Conservation (phyloP, 345 rosid genomes). For the Eucalyptus dawsonii region DNA sequence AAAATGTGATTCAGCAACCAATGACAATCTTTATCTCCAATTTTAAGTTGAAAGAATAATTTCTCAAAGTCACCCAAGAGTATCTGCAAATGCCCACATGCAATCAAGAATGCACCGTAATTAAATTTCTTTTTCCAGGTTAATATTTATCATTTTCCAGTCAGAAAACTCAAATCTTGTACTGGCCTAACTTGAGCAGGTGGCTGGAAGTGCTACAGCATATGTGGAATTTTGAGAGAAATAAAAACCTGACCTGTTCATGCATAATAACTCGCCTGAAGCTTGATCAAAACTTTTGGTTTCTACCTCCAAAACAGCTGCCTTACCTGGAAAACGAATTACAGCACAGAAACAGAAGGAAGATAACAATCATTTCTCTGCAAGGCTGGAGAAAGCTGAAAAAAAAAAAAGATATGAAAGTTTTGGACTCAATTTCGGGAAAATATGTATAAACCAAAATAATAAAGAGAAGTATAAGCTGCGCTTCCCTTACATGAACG, state of each 20-base stretch:
- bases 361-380: not conserved
- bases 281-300: conserved; percentile 58
- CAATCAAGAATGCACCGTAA: not conserved
- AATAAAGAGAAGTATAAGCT: not conserved
- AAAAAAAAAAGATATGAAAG: not conserved
- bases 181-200: not conserved
- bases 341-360: not conserved
- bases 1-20: not conserved
- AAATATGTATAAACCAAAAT: not conserved
- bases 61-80: not conserved
- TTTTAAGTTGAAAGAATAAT: not conserved
- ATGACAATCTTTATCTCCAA: not conserved
- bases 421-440: not conserved
- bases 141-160: not conserved
- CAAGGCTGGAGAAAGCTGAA: not conserved
- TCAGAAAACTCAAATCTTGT: not conserved
- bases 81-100: not conserved
- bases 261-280: conserved; percentile 62
- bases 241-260: conserved; percentile 47
- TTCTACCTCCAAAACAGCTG: conserved; percentile 77
- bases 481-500: not conserved
- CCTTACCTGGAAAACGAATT: conserved; percentile 49
- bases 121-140: not conserved
- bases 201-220: not conserved
- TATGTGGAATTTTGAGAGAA: not conserved